Evolutionary conservation across 2,329 filamentous ascomycete genomes (phyloP), one percentile per base, ranked within the genome.

Genomic region (Paracamarosporium sp.): DNA sequence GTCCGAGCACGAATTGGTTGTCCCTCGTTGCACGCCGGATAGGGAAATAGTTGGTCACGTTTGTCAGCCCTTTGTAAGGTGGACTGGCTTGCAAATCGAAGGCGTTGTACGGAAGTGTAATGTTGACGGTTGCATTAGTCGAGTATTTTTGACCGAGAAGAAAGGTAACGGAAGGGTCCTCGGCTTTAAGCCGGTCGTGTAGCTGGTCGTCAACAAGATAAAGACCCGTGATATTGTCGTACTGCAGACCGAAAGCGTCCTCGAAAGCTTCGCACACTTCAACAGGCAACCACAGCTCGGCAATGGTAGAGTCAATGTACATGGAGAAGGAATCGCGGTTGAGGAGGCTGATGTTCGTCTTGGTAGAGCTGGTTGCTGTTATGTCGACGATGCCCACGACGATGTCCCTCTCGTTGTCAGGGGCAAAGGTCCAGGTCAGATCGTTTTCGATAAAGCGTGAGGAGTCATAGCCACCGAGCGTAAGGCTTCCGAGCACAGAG

Each of bases 381-480:
- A 82, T 76, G 3, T 69, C 74, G 52, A 78, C 75, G 17, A 83
- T 82, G 22, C 82, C 85, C n/a, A 89, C 82, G 22, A 91, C 81
- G 17, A 88, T 76, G 59, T 88, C 82, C 47, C 84, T 80, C 31
- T 87, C 85, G 48, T 86, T 81, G 66, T 86, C 83, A 44, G 82
- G 79, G 15, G 80, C 78, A 41, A 86, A 78, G 44, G 78, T 81
- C 71, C 92, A 92, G 1, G 80, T 80, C 12, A 82, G 79, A 53
- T 87, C 78, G 70, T 92, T 90, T 1, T 82, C 76, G 30, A 85
- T 78, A 57, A 90, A 86, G 41, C 88, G 83, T 41, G 84, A 82
- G 12, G 80, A 73, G 69, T 92, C 90, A 68, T 88, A 91, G 27
- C 90, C 90, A 22, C 90, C 90, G 9, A 93, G 77, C 0, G 87